These are phyloP conservation scores for Dactylella cylindrospora DNA, from an alignment of 2,329 filamentous ascomycete species.

Conservation along the genomic window DNA sequence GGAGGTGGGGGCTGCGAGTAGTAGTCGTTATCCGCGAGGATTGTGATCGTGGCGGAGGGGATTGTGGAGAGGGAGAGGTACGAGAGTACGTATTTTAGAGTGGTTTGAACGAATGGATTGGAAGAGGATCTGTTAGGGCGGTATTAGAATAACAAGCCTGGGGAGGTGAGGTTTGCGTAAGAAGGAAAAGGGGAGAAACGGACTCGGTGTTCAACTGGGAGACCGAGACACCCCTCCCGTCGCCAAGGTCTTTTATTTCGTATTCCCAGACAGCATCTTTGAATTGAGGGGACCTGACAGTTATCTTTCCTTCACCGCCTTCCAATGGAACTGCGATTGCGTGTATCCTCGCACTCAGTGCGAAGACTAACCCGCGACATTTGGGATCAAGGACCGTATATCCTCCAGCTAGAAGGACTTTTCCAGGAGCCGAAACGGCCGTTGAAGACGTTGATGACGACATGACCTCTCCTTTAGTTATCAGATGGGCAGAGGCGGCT, in stretches of 20 bases:
- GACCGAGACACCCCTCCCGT: slow-evolving; percentile 76
- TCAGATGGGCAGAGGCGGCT: no score
- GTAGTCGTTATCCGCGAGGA: slow-evolving; percentile 94
- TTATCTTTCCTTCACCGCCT: slow-evolving; percentile 69
- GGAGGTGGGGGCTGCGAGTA: slow-evolving; percentile 69
- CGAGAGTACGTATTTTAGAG: slow-evolving; percentile 72
- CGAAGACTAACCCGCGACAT: slow-evolving; percentile 75
- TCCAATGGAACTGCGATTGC: slow-evolving; percentile 54
- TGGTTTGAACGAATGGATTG: slow-evolving; percentile 91
- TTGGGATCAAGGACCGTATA: slow-evolving; percentile 89
- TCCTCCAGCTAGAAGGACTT: slow-evolving; percentile 90
- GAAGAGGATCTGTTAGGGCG: no score
- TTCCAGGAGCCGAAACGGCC: slow-evolving; percentile 87
- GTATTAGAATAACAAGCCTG: background rate
- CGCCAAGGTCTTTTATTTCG: slow-evolving; percentile 61
- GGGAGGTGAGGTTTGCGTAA: slow-evolving; percentile 6
- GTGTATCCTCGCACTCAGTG: slow-evolving; percentile 68
- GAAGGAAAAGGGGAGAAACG: slow-evolving; percentile 48
- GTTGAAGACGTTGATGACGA: slow-evolving; percentile 9
- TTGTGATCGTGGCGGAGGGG: slow-evolving; percentile 68
- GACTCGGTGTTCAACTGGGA: slow-evolving; percentile 62
- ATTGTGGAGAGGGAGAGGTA: slow-evolving; percentile 60
- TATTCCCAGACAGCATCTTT: slow-evolving; percentile 84
- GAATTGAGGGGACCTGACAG: slow-evolving; percentile 92
- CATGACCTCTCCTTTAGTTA: no score